Percentiles rank a stretch among this genome's conserved stretches.
phyloP scores from a whole-genome alignment of 2,329 filamentous ascomycete genomes.

The Didymella arachidicola region DNA sequence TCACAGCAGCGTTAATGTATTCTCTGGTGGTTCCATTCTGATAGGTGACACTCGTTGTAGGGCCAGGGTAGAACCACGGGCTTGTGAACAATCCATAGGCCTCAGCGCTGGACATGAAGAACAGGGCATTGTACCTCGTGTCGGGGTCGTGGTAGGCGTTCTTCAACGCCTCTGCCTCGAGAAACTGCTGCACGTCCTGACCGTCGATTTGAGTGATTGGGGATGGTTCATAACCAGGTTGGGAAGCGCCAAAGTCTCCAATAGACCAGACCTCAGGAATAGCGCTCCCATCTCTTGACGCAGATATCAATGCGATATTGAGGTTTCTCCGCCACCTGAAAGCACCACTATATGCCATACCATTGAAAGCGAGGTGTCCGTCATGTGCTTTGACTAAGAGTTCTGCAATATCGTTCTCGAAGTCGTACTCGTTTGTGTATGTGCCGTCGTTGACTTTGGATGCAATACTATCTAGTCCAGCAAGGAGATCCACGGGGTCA shows the following conservation, averaged over 20 bases:
- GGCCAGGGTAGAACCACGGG: conserved; percentile 45
- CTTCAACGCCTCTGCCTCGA: conserved; percentile 43
- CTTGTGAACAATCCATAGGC: conserved; percentile 42
- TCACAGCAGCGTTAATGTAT: conserved; percentile 43
- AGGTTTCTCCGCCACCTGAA: conserved; percentile 46
- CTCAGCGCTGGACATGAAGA: conserved; percentile 46
- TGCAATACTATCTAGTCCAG: conserved; percentile 48
- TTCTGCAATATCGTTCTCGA: conserved; percentile 49
- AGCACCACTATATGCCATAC: conserved; percentile 46
- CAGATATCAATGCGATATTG: conserved; percentile 42
- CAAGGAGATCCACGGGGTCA: conserved; percentile 50
- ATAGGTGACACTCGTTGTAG: conserved; percentile 42
- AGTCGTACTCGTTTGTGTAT: conserved; percentile 54
- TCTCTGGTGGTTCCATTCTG: conserved; percentile 47
- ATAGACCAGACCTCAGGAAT: conserved; percentile 43
- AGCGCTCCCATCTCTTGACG: conserved; percentile 40
- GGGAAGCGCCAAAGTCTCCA: conserved; percentile 43
- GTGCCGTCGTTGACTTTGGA: conserved; percentile 39
- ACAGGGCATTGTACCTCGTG: conserved; percentile 51
- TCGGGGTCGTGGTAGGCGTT: conserved; percentile 53
- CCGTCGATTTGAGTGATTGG: conserved; percentile 51
- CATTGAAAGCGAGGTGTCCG: conserved; percentile 49
- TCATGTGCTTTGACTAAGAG: conserved; percentile 46
- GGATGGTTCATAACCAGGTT: conserved; percentile 39
- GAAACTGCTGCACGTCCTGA: conserved; percentile 44